phyloP scores from a whole-genome alignment of 768 basidiomycete genomes.

The Dendrothele bispora region DNA sequence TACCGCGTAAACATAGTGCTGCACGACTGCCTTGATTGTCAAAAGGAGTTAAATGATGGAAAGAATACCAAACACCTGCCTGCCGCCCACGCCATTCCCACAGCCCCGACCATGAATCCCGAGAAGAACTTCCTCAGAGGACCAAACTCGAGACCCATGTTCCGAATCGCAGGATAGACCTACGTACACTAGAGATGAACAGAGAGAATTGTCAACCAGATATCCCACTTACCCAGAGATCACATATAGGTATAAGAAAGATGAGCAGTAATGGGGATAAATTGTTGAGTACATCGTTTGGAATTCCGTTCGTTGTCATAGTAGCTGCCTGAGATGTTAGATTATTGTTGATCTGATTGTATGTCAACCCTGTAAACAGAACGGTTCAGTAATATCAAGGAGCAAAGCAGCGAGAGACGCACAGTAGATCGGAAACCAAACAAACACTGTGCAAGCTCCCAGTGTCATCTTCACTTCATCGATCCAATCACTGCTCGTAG shows the following conservation, averaged over 20 bases:
- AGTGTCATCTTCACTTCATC: slow-evolving; percentile 72
- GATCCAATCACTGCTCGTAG: slow-evolving; percentile 79
- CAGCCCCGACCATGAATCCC: neutral
- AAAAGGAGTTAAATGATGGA: neutral
- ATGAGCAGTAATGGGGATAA: neutral
- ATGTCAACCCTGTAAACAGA: slow-evolving; percentile 49
- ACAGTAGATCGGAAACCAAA: slow-evolving; percentile 72
- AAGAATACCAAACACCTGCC: neutral
- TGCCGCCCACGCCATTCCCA: neutral
- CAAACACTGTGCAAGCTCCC: slow-evolving; percentile 65
- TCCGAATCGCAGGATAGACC: neutral
- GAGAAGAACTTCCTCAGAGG: neutral
- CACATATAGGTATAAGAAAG: neutral
- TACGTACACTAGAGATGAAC: neutral
- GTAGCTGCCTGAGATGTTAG: slow-evolving; percentile 56
- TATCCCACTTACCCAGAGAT: slow-evolving; percentile 56
- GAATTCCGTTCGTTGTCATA: slow-evolving; percentile 51
- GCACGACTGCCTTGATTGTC: neutral
- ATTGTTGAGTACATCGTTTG: slow-evolving; percentile 46
- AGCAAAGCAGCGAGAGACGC: neutral
- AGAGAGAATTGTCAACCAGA: slow-evolving; percentile 14
- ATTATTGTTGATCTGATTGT: slow-evolving; percentile 56
- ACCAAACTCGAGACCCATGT: neutral
- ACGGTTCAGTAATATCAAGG: neutral
- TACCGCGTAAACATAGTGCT: neutral